Conservation (phyloP, 2,329 filamentous ascomycete species). For the Fusarium sp. region DNA sequence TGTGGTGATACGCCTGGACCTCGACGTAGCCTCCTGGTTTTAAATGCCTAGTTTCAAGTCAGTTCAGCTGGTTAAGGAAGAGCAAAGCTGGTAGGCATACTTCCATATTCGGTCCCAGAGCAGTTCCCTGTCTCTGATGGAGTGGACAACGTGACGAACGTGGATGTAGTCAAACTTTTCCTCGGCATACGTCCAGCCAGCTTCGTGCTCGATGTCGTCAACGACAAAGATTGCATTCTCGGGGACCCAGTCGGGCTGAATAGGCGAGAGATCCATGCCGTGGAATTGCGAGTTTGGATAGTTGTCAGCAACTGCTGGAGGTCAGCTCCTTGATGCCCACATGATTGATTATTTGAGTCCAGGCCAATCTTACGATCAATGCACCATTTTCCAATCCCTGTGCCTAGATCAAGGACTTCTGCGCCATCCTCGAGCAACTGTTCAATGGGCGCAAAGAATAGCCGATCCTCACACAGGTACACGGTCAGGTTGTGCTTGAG, state of each 20-base stretch:
- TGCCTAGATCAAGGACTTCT: constrained; percentile 62
- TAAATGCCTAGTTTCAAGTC: constrained; percentile 54
- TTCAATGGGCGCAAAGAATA: constrained; percentile 59
- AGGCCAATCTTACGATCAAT: constrained; percentile 57
- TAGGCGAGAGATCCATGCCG: constrained; percentile 63
- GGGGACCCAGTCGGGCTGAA: constrained; percentile 63
- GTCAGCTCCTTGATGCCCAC: constrained; percentile 20
- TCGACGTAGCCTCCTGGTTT: constrained; percentile 65
- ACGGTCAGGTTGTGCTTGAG: constrained; percentile 56
- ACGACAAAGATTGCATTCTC: constrained; percentile 63
- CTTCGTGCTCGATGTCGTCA: constrained; percentile 63
- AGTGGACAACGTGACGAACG: constrained; percentile 59
- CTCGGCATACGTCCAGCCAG: constrained; percentile 60
- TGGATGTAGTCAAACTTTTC: constrained; percentile 62
- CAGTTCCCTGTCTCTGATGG: constrained; percentile 55
- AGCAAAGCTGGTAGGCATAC: constrained; percentile 44
- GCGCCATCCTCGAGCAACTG: constrained; percentile 52
- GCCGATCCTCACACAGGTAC: constrained; percentile 53
- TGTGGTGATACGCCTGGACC: constrained; percentile 59
- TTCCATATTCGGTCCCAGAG: constrained; percentile 57
- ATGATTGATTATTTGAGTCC: background rate
- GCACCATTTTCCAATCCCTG: constrained; percentile 63
- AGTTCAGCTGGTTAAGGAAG: background rate
- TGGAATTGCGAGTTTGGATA: constrained; percentile 58
- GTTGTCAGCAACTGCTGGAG: constrained; percentile 57